Evolutionary conservation across 257 asterid species (phyloP), one percentile per base, ranked within the genome.

Genomic region (Vinca minor): DNA sequence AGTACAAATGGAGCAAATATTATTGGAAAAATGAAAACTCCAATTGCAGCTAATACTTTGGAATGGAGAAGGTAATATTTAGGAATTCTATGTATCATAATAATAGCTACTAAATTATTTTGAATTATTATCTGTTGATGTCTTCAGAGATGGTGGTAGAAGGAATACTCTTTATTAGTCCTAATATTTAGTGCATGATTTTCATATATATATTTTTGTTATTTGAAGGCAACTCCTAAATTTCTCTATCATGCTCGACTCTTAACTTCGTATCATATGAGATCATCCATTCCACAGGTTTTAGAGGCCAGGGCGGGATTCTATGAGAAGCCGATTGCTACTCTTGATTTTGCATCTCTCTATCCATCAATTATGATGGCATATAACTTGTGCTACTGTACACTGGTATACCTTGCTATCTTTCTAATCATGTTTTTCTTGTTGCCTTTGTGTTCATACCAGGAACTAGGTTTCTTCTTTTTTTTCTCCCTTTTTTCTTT

Each of bases 341-440:
- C 98, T 3, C 84, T 92, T 75, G 98, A 92, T 85, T 92, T 92
- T 80, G 98, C 98, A 71, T 92, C 98, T 75, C 78, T 92, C 31
- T 92, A 92, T 79, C 98, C 98, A 36, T 92, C 98, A 49, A 89
- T 92, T 70, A 92, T 92, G 97, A 92, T 92, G 98, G 97, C 98
- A 68, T 89, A 92, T 79, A 92, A 92, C 77, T 75, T 92, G 75
- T 92, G 98, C 78, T 92, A 89, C 64, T 92, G 98, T 78, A 85
- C 98, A 9, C 79, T 92, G 89, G 98, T 93, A 81, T 79, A 9
- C 53, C 63, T 32, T 72, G 69, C 64, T 58, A 26, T 58, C 66
- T 38, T 21, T 35, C 25, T 29, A 32, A 17, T 56, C 26, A 45
- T 34, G 53, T 32, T 34, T 28, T 35, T 34, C 4, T n/a, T 17